These are phyloP conservation scores for Calocera viscosa DNA, from an alignment of 768 basidiomycete species.

Conservation along the genomic window DNA sequence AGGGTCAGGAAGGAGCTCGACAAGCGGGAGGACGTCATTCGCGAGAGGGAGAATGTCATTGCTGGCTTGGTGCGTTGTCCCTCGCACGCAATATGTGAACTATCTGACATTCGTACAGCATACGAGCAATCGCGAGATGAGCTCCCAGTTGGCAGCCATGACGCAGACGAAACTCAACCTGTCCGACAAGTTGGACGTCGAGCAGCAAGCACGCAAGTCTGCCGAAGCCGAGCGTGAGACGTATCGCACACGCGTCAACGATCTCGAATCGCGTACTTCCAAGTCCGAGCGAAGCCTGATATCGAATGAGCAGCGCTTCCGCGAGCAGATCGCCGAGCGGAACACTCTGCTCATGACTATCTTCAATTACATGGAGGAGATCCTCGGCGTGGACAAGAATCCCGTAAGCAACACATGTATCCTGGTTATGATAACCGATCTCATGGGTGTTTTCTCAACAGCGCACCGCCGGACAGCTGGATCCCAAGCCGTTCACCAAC, in stretches of 20 bases:
- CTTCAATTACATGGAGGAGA: constrained; percentile 91
- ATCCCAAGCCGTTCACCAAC: constrained; percentile 88
- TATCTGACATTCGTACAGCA: constrained; percentile 30
- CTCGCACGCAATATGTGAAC: background rate
- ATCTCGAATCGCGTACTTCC: constrained; percentile 65
- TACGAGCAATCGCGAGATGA: constrained; percentile 67
- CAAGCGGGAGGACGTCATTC: constrained; percentile 47
- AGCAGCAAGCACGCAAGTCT: constrained; percentile 42
- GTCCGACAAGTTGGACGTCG: constrained; percentile 74
- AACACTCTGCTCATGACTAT: constrained; percentile 84
- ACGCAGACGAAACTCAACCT: constrained; percentile 78
- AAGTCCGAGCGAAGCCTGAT: constrained; percentile 70
- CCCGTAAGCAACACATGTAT: no score
- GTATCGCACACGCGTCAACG: constrained; percentile 49
- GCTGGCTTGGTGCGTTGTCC: constrained; percentile 43
- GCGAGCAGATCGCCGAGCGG: constrained; percentile 85
- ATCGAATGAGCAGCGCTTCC: constrained; percentile 62
- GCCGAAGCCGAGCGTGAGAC: constrained; percentile 55
- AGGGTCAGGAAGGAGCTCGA: constrained; percentile 58
- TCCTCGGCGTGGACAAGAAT: constrained; percentile 77
- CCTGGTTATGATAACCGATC: no score
- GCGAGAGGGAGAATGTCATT: constrained; percentile 59
- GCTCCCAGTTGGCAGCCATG: constrained; percentile 65
- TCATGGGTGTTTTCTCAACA: constrained; percentile 23
- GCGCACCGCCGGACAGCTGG: constrained; percentile 65